Conservation (phyloP, 768 basidiomycete genomes). For the Leccinum subtestaceum region DNA sequence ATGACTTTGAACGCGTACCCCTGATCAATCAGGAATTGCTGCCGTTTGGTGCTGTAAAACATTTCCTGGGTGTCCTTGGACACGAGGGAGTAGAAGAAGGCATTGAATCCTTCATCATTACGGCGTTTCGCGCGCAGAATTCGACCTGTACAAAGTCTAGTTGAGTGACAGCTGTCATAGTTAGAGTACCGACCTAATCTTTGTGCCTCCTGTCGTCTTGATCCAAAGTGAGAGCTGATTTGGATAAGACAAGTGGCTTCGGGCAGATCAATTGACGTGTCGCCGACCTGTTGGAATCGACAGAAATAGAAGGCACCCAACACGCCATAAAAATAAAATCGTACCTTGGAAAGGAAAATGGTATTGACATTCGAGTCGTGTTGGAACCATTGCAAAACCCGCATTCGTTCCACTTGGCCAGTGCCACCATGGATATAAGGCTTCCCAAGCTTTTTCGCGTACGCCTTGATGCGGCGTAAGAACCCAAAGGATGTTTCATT, state of each 20-base stretch:
- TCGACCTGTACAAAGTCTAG: conserved; percentile 54
- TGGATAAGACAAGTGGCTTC: conserved; percentile 99
- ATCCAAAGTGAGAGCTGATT: conserved; percentile 98
- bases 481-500: not conserved
- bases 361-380: conserved; percentile 95
- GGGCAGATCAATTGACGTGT: conserved; percentile 97
- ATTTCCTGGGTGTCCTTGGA: conserved; percentile 99
- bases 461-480: conserved; percentile 52
- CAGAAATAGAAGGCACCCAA: conserved; percentile 13
- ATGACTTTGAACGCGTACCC: conserved; percentile 99
- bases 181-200: conserved; percentile 63
- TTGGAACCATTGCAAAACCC: conserved; percentile 93
- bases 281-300: conserved; percentile 68
- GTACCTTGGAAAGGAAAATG: conserved; percentile 94
- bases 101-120: conserved; percentile 99
- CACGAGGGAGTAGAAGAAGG: conserved; percentile 98
- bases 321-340: conserved; percentile 18
- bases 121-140: conserved; percentile 95
- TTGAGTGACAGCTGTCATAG: conserved; percentile 14
- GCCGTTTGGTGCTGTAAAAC: conserved; percentile 98
- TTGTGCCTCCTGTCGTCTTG: conserved; percentile 96
- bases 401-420: conserved; percentile 92
- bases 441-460: conserved; percentile 91
- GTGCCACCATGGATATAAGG: conserved; percentile 96
- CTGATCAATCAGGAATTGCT: conserved; percentile 98